Base-by-base conservation (phyloP, 129 eudicot genomes). In the Cynara cardunculus region DNA sequence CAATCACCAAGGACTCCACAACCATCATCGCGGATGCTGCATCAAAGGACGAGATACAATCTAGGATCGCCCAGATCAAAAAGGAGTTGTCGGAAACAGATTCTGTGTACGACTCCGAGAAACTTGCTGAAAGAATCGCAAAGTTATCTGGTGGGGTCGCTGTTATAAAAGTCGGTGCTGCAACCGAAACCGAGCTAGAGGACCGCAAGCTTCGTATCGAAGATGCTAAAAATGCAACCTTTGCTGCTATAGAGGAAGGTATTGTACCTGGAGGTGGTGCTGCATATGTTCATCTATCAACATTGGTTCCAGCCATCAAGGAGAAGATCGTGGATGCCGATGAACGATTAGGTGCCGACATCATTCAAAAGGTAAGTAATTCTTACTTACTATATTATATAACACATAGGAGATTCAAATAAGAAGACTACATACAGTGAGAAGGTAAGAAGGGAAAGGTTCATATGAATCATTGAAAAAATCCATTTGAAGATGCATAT, bases 211-310 rank as follows among this genome's bases (percentile, higher is more conserved):
- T 92, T 14, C 88, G 97, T 35, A 88, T 92, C 64, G 95, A 92
- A 77, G 97, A 92, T 84, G 97, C 97, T n/a, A 92, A 92, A 64
- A 92, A 92, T 35, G 97, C 97, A 66, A 92, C 97, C 1, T 92
- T 92, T 88, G 97, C 97, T 72, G 97, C 97, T 77, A 92, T 92
- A 21, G 97, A 92, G 80, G 97, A 92, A 80, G 97, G 97, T 16
- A 92, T 92, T 26, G 97, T 92, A 37, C 97, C 97, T 8, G 94
- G 97, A 25, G 97, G 97, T 72, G 97, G 97, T 61, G 97, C 97
- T 16, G 97, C 97, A 0, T 85, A 88, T 75, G 91, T 88, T 21
- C 97, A 92, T 85, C 82, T 92, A 18, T 90, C 97, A 2, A 84
- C 89, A 34, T 81, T 31, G 76, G 93, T 92, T 31, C 94, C 97